Evolutionary conservation across 2,329 filamentous ascomycete genomes (phyloP).

Genomic region (Colletotrichum australisinense): DNA sequence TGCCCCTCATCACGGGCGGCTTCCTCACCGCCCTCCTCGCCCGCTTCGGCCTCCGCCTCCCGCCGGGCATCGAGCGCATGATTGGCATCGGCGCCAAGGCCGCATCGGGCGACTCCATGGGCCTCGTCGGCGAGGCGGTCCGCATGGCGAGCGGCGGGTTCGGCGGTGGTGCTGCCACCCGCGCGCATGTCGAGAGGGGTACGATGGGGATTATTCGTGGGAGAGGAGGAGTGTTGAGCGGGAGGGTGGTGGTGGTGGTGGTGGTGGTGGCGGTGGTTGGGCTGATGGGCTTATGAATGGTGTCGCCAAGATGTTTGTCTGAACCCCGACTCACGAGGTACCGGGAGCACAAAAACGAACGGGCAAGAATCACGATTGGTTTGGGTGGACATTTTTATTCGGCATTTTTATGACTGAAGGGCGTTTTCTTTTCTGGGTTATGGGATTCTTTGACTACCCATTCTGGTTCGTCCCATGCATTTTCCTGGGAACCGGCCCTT

Average conservation of each 20-base stretch:
- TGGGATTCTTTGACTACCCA: neutral
- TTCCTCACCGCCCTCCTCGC: constrained; percentile 81
- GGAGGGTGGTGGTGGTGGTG: constrained; percentile 43
- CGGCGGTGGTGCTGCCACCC: constrained; percentile 39
- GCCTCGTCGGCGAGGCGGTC: constrained; percentile 66
- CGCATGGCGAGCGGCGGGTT: constrained; percentile 59
- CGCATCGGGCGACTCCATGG: constrained; percentile 58
- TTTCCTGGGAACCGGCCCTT: neutral
- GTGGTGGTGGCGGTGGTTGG: constrained; percentile 39
- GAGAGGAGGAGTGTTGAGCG: constrained; percentile 50
- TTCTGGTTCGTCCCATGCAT: constrained; percentile 16
- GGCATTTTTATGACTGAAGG: neutral
- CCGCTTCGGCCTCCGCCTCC: constrained; percentile 83
- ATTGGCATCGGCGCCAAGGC: constrained; percentile 64
- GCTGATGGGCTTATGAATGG: constrained; percentile 47
- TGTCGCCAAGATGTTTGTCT: constrained; percentile 57
- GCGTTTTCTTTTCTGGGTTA: neutral
- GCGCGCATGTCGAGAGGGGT: constrained; percentile 48
- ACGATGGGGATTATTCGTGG: constrained; percentile 49
- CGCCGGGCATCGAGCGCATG: constrained; percentile 70
- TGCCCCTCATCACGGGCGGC: constrained; percentile 89
- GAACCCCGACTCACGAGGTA: constrained; percentile 11
- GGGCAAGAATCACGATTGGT: neutral
- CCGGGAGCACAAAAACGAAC: neutral
- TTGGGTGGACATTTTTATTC: neutral